Percentiles rank a stretch among this genome's conserved stretches.
These are phyloP conservation scores for Coelastrella sp. DNA, from an alignment of 139 green algal species.

Conservation along the genomic window DNA sequence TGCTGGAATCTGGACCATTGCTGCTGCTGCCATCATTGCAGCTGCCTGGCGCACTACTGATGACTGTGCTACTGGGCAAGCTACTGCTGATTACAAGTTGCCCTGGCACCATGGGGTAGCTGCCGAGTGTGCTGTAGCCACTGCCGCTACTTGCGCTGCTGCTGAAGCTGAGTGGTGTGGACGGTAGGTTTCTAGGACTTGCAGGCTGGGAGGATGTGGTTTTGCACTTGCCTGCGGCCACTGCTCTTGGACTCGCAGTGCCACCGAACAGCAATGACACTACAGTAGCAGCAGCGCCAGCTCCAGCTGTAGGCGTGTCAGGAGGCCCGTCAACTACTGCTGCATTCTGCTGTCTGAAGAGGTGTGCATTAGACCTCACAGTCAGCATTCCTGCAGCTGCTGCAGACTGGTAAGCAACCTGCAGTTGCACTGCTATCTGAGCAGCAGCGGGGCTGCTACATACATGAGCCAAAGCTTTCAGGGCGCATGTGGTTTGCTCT, in stretches of 20 bases:
- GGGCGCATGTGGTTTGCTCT: slow-evolving; percentile 18
- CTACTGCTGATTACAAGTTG: neutral
- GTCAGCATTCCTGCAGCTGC: neutral
- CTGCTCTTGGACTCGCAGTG: neutral
- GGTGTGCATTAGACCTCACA: neutral
- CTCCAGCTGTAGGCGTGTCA: neutral
- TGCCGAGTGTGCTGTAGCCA: neutral
- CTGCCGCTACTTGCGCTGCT: slow-evolving; percentile 19
- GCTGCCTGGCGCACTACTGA: neutral
- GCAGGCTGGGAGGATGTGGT: neutral
- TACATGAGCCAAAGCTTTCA: slow-evolving; percentile 1
- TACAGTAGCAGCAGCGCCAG: neutral
- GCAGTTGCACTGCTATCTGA: slow-evolving; percentile 20
- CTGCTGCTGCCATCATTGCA: slow-evolving; percentile 10
- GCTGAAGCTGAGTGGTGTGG: neutral
- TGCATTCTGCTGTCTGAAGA: neutral
- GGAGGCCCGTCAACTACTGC: neutral
- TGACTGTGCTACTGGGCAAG: neutral
- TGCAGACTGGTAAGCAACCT: neutral
- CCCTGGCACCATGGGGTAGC: neutral
- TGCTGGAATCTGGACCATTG: neutral
- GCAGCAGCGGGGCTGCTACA: neutral
- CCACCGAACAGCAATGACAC: slow-evolving; percentile 18
- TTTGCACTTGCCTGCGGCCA: no score
- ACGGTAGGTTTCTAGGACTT: neutral